These are phyloP conservation scores for Boechera retrofracta DNA, from an alignment of 345 rosid species.

Conservation along the genomic window DNA sequence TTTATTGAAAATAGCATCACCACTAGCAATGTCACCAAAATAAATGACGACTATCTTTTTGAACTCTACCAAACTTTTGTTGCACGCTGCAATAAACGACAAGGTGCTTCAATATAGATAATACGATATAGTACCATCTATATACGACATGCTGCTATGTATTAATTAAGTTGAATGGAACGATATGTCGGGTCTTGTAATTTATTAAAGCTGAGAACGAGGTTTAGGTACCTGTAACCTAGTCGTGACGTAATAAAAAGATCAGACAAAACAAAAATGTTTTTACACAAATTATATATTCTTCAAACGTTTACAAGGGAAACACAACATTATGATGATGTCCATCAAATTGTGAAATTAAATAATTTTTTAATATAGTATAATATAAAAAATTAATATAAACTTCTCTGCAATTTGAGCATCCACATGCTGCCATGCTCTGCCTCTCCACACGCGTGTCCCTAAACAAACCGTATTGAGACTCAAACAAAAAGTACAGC, in stretches of 20 bases:
- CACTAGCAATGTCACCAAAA: conserved; percentile 1
- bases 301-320: conserved; percentile 30
- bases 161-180: neutral
- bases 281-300: neutral
- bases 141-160: neutral
- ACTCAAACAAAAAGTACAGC: conserved; percentile 37
- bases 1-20: neutral
- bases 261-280: neutral
- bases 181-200: conserved; percentile 10
- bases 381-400: neutral
- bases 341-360: conserved; percentile 19
- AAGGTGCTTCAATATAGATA: neutral
- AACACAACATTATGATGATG: conserved; percentile 43
- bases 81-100: conserved; percentile 27
- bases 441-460: conserved; percentile 44
- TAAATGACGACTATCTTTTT: neutral
- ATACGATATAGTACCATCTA: conserved; percentile 12
- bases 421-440: conserved; percentile 46
- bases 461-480: conserved; percentile 32
- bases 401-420: conserved; percentile 41
- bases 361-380: neutral
- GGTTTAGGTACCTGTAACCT: conserved; percentile 26
- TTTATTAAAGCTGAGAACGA: conserved; percentile 9
- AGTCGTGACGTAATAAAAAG: conserved; percentile 26
- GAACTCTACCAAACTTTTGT: conserved; percentile 3